Evolutionary conservation across 2,329 filamentous ascomycete species (phyloP), one percentile per base, ranked within the genome.

Genomic region (Pyricularia grisea): DNA sequence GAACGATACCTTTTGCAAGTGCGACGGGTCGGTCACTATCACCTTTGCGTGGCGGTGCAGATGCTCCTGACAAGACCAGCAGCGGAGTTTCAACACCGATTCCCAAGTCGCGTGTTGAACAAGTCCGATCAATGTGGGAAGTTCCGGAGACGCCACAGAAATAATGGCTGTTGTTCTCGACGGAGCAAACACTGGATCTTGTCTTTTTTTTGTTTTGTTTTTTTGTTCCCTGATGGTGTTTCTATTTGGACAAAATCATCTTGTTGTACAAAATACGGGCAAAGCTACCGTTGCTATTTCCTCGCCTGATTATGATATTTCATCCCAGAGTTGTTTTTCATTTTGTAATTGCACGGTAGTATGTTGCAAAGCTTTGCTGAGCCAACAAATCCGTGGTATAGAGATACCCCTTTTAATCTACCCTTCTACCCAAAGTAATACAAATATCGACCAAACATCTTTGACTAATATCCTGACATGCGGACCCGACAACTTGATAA

Each of bases 1-100:
- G 81, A 14, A 78, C 81, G 5, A 85, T 86, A 64, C 83, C 81
- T 0, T 85, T 85, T 75, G 82, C 81, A n/a, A 27, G 14, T 61
- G 58, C 23, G 25, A 17, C 58, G 58, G 58, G n/a, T 27, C 23
- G 23, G 27, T 27, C 58, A 61, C 27, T 9, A 23, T 61, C 58
- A n/a, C 42, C 42, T 50, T 20, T 50, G 42, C 42, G 42, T 20
- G 20, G 20, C 42, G 7, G 42, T 9, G n/a, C 42, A n/a, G 42
- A 50, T n/a, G 42, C 42, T n/a, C 42, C 42, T 17, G 23, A n/a
- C 58, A 23, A 61, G 10, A 25, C n/a, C 58, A 61, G 11, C 25
- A 27, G 25, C 58, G n/a, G n/a, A 27, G 25, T 61, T n/a, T 23
- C n/a, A n/a, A 61, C 25, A 27, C n/a, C 58, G 23, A 27, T 27